A percentile compares a stretch with the other conserved stretches of the same genome.
phyloP scores from a whole-genome alignment of 2,329 filamentous ascomycete species.

The Curvularia spicifera region DNA sequence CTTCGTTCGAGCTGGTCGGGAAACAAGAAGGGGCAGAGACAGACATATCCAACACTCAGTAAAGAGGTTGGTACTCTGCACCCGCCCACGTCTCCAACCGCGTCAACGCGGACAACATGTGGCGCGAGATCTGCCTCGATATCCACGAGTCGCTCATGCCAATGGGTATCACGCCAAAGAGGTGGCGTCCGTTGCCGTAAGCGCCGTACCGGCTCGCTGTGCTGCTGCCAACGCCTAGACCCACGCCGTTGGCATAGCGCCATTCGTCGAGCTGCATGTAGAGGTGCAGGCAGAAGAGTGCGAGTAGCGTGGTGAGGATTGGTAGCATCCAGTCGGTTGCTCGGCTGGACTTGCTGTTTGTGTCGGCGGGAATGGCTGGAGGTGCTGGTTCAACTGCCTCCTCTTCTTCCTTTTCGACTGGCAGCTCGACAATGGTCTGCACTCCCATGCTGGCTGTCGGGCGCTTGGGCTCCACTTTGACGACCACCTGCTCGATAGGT shows the following conservation, averaged over 20 bases:
- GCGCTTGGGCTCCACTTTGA: not conserved
- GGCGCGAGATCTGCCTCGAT: constrained; percentile 20
- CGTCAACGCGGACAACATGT: constrained; percentile 16
- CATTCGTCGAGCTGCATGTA: constrained; percentile 18
- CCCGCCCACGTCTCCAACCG: constrained; percentile 24
- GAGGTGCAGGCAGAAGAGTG: constrained; percentile 11
- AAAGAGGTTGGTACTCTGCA: constrained; percentile 13
- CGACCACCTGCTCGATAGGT: constrained; percentile 8
- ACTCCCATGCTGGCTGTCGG: constrained; percentile 1
- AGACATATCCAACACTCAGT: constrained; percentile 5
- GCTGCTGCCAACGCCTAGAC: constrained; percentile 19
- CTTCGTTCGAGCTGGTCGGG: not conserved
- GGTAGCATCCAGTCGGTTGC: constrained; percentile 1
- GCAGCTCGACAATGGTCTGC: constrained; percentile 7
- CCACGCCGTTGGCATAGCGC: constrained; percentile 22
- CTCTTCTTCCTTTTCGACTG: not conserved
- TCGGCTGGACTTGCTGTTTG: constrained; percentile 4
- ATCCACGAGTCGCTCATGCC: constrained; percentile 24
- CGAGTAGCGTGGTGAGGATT: constrained; percentile 11
- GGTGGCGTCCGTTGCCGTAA: constrained; percentile 27
- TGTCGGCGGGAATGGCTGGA: not conserved
- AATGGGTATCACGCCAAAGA: constrained; percentile 25
- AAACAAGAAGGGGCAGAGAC: too few species aligned
- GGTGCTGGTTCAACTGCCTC: not conserved
- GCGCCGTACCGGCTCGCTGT: constrained; percentile 12